These are phyloP conservation scores for Kwoniella europaea DNA, from an alignment of 768 basidiomycete genomes.

Conservation along the genomic window DNA sequence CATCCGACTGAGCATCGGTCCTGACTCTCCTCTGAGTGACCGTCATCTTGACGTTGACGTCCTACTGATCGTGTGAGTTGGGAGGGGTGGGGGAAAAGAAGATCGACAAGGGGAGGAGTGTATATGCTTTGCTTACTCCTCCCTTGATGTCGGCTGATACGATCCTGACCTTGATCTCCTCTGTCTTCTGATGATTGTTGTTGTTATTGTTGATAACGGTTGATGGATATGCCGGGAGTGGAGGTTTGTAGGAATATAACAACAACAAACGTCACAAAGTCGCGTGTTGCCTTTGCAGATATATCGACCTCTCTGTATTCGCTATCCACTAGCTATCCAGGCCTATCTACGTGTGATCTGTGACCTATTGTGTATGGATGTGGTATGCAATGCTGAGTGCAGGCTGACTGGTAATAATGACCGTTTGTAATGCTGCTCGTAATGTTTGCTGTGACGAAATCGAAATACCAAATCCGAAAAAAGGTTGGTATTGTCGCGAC, in stretches of 20 bases:
- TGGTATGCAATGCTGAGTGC: not conserved
- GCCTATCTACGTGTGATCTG: not conserved
- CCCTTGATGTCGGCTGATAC: not conserved
- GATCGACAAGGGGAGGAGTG: constrained; percentile 4
- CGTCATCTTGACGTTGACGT: constrained; percentile 41
- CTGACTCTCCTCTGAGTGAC: constrained; percentile 53
- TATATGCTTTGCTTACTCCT: constrained; percentile 1
- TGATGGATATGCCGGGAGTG: constrained; percentile 13
- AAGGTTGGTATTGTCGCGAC: constrained; percentile 1
- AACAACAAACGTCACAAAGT: not conserved
- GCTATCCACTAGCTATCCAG: no score
- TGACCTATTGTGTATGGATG: not conserved
- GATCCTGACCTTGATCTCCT: not conserved
- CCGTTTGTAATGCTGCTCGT: not conserved
- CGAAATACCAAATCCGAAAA: not conserved
- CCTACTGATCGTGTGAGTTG: constrained; percentile 7
- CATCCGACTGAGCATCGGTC: constrained; percentile 46
- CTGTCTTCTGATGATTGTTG: not conserved
- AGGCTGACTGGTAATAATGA: not conserved
- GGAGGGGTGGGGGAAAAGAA: not conserved
- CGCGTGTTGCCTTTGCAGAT: not conserved
- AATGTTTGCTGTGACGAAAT: not conserved
- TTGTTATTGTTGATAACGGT: constrained; percentile 3
- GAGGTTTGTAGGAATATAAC: constrained; percentile 15
- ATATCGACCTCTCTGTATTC: no score